Evolutionary conservation across 768 basidiomycete species (phyloP).

Genomic region (Lactarius deliciosus): DNA sequence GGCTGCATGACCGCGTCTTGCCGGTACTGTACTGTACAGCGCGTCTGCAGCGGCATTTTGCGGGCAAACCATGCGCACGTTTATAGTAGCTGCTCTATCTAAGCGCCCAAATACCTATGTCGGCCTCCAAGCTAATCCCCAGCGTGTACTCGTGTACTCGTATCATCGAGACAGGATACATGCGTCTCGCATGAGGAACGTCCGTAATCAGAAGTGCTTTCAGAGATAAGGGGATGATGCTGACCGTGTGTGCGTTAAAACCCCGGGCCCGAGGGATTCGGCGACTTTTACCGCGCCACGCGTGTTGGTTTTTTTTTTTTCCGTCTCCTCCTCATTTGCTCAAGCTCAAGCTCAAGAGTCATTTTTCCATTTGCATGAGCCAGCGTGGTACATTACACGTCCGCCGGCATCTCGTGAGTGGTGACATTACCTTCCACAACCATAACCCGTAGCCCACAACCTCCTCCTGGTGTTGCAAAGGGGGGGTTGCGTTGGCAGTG

Average conservation of each 20-base stretch:
- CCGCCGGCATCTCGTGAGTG: not conserved
- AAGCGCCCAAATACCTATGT: not conserved
- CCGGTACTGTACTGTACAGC: not conserved
- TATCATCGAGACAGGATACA: not conserved
- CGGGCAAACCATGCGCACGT: not conserved
- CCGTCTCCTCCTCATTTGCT: not conserved
- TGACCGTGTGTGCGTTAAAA: not conserved
- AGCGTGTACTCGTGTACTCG: not conserved
- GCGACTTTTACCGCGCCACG: not conserved
- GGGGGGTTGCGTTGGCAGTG: not conserved
- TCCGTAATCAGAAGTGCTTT: not conserved
- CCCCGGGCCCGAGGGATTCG: not conserved
- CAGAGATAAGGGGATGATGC: not conserved
- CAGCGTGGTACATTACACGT: not conserved
- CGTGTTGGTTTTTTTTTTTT: not conserved
- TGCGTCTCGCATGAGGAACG: not conserved
- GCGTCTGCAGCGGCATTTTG: not conserved
- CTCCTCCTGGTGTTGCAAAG: not conserved
- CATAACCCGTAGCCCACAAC: slow-evolving; percentile 2
- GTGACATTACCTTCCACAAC: not conserved
- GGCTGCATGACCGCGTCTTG: not conserved
- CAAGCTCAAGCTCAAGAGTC: not conserved
- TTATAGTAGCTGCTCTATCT: not conserved
- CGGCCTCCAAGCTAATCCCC: not conserved
- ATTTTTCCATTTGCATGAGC: not conserved